A percentile compares a stretch with the other conserved stretches of the same genome.
Conservation (phyloP, 2,329 filamentous ascomycete species). For the Hymenoscyphus scutula region DNA sequence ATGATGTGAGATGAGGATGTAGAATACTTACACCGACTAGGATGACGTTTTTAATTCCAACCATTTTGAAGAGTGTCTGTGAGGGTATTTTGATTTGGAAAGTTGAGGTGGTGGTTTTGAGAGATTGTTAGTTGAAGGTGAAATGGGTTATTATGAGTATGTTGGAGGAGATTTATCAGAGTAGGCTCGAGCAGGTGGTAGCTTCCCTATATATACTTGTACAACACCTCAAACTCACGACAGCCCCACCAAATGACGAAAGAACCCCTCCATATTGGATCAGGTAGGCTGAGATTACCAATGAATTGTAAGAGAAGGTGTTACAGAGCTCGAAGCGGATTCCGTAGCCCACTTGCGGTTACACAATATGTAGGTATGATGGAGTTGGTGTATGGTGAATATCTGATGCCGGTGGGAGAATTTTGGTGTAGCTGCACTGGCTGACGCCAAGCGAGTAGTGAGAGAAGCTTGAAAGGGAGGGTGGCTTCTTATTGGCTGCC, state of each 20-base stretch:
- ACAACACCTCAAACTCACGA: neutral
- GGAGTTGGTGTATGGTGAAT: neutral
- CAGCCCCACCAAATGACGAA: neutral
- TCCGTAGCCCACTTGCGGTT: neutral
- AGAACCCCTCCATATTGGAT: neutral
- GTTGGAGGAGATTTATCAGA: neutral
- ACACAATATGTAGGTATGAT: neutral
- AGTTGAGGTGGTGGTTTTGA: neutral
- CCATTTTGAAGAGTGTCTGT: conserved; percentile 19
- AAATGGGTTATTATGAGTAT: neutral
- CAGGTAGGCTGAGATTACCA: neutral
- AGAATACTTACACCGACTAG: conserved; percentile 27
- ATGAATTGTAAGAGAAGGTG: neutral
- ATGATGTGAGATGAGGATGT: neutral
- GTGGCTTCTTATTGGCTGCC: neutral
- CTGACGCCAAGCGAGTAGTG: neutral
- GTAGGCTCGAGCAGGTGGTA: neutral
- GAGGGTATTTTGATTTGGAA: neutral
- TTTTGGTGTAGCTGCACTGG: too few species aligned
- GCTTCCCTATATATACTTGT: neutral
- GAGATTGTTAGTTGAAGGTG: neutral
- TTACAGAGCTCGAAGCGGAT: neutral
- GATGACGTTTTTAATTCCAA: conserved; percentile 30
- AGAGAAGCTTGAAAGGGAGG: neutral
- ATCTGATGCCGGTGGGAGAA: conserved; percentile 1